Percentiles rank a stretch among this genome's conserved stretches.
Conservation (phyloP, 176 grass and related monocot species). For the Tillandsia fasciculata region DNA sequence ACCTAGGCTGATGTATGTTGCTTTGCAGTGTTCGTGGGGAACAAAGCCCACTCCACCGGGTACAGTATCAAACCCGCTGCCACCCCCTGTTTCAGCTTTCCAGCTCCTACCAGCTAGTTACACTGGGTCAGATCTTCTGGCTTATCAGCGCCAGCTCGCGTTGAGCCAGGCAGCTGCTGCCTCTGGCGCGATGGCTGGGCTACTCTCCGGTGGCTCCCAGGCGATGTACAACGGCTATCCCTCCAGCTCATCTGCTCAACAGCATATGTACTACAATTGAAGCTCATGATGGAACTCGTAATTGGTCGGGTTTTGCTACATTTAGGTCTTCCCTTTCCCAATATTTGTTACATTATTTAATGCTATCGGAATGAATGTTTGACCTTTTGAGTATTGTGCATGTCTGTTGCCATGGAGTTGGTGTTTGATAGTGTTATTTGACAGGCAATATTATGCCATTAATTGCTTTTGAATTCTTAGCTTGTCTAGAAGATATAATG, state of each 20-base stretch:
- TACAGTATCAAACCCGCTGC: constrained; percentile 55
- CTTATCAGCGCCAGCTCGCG: constrained; percentile 67
- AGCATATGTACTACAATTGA: constrained; percentile 82
- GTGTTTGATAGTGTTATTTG: background rate
- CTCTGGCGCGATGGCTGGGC: constrained; percentile 45
- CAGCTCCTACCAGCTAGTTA: constrained; percentile 52
- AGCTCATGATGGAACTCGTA: constrained; percentile 51
- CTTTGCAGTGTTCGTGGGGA: constrained; percentile 70
- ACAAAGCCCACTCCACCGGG: constrained; percentile 67
- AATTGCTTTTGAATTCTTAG: background rate
- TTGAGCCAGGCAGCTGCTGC: constrained; percentile 47
- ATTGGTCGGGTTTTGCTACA: background rate
- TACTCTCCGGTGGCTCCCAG: constrained; percentile 53
- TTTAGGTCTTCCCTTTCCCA: background rate
- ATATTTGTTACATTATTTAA: background rate
- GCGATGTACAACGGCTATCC: constrained; percentile 59
- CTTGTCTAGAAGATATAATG: background rate
- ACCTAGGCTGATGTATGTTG: background rate
- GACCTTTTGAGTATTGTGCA: background rate
- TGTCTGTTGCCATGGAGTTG: background rate
- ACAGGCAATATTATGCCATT: background rate
- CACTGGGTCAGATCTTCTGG: constrained; percentile 47
- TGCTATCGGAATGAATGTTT: background rate
- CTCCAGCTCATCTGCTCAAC: constrained; percentile 55
- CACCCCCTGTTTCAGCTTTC: constrained; percentile 44